Conservation (phyloP, 768 basidiomycete genomes). For the Leucosporidium yakuticum region DNA sequence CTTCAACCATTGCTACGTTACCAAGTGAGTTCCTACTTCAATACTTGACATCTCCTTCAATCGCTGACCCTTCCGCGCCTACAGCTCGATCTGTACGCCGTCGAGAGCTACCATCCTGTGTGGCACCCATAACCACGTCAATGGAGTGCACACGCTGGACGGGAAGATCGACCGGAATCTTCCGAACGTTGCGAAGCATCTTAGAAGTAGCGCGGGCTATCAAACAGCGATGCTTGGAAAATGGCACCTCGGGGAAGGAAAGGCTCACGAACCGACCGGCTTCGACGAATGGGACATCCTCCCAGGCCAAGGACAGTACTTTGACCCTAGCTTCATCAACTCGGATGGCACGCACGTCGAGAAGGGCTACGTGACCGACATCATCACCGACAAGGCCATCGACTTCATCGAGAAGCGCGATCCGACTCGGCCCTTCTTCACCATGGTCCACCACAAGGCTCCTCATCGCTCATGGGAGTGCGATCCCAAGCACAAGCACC, state of each 20-base stretch:
- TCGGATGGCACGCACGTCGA: neutral
- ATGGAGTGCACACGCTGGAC: too few relatives aligned
- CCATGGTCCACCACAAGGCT: constrained; percentile 38
- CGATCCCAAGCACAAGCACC: constrained; percentile 33
- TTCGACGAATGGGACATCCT: constrained; percentile 35
- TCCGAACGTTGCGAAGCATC: too few relatives aligned
- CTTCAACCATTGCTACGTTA: too few relatives aligned
- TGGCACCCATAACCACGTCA: too few relatives aligned
- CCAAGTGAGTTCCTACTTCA: too few relatives aligned
- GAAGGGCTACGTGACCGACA: constrained; percentile 34
- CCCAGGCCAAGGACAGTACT: constrained; percentile 34
- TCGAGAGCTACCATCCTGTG: too few relatives aligned
- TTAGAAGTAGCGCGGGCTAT: too few relatives aligned
- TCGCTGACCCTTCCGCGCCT: too few relatives aligned
- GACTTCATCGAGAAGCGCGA: constrained; percentile 31
- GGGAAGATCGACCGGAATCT: too few relatives aligned
- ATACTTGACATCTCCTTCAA: too few relatives aligned
- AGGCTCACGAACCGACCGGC: constrained; percentile 29
- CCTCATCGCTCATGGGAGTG: constrained; percentile 37
- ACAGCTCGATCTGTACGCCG: too few relatives aligned
- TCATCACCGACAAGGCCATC: constrained; percentile 37
- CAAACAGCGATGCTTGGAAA: too few relatives aligned
- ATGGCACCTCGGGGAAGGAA: constrained; percentile 28
- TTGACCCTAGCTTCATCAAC: constrained; percentile 33
- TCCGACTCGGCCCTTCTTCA: constrained; percentile 32